Evolutionary conservation across 192 early-diverging fungal species (phyloP).

Genomic region (Backusella liffmaniae): DNA sequence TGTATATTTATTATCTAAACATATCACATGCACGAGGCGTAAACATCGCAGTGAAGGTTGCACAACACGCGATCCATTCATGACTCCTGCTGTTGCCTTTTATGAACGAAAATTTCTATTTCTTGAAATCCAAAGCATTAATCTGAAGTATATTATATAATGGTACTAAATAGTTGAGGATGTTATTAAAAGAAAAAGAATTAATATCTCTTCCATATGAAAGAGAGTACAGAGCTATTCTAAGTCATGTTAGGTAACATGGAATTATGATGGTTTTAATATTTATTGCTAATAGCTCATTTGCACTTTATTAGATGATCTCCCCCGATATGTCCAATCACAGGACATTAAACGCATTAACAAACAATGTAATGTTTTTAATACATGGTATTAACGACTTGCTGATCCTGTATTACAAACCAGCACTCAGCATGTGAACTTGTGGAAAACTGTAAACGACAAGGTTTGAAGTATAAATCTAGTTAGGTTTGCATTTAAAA

Average conservation of each 20-base stretch:
- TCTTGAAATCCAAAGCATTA: neutral
- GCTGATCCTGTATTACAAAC: neutral
- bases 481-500: neutral
- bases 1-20: constrained; percentile 4
- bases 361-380: neutral
- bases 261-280: neutral
- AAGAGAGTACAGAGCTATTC: neutral
- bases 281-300: neutral
- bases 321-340: neutral
- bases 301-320: neutral
- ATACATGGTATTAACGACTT: neutral
- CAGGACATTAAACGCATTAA: neutral
- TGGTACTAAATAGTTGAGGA: neutral
- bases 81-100: constrained; percentile 3
- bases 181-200: neutral
- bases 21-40: constrained; percentile 2
- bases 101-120: neutral
- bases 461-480: neutral
- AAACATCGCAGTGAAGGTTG: neutral
- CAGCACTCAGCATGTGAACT: neutral
- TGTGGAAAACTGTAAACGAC: neutral
- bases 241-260: neutral
- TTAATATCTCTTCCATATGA: neutral
- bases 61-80: constrained; percentile 7
- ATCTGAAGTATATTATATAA: neutral